phyloP scores from a whole-genome alignment of 108 stramenopile genomes.

The Conticribra guillardii region DNA sequence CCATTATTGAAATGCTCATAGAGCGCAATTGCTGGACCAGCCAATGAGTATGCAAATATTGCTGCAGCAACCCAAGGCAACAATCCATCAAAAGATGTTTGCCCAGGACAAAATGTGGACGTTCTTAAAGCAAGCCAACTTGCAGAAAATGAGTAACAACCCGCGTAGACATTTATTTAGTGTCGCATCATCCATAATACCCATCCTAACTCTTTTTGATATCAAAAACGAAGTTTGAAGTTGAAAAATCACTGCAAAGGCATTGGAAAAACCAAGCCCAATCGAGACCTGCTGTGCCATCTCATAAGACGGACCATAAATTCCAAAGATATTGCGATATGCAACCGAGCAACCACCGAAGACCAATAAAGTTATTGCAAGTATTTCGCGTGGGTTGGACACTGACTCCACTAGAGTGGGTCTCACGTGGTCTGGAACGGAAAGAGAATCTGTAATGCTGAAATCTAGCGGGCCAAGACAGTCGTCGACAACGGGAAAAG shows the following conservation, averaged over 20 bases:
- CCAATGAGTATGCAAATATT: slow-evolving; percentile 26
- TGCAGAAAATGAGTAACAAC: slow-evolving; percentile 16
- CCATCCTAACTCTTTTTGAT: slow-evolving; percentile 10
- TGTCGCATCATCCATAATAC: slow-evolving; percentile 31
- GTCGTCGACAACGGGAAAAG: neutral
- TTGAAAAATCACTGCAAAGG: slow-evolving; percentile 6
- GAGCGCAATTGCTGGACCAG: slow-evolving; percentile 28
- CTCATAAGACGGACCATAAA: slow-evolving; percentile 15
- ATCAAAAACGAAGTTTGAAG: slow-evolving; percentile 5
- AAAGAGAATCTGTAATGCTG: slow-evolving; percentile 13
- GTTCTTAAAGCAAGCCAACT: slow-evolving; percentile 43
- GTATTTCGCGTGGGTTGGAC: slow-evolving; percentile 17
- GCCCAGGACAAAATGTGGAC: slow-evolving; percentile 32
- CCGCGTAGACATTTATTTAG: slow-evolving; percentile 34
- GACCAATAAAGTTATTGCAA: slow-evolving; percentile 14
- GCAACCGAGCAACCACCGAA: slow-evolving; percentile 14
- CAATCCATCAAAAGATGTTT: slow-evolving; percentile 12
- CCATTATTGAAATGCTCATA: slow-evolving; percentile 5
- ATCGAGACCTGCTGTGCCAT: slow-evolving; percentile 2
- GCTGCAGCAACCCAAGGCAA: slow-evolving; percentile 18
- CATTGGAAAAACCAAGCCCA: slow-evolving; percentile 4
- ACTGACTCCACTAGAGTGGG: slow-evolving; percentile 9
- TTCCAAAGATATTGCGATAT: slow-evolving; percentile 11
- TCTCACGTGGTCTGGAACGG: slow-evolving; percentile 5
- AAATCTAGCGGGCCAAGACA: slow-evolving; percentile 15